Percentiles rank a stretch among this genome's conserved stretches.
These are phyloP conservation scores for Aaosphaeria pasadenensis DNA, from an alignment of 2,329 filamentous ascomycete species.

Conservation along the genomic window DNA sequence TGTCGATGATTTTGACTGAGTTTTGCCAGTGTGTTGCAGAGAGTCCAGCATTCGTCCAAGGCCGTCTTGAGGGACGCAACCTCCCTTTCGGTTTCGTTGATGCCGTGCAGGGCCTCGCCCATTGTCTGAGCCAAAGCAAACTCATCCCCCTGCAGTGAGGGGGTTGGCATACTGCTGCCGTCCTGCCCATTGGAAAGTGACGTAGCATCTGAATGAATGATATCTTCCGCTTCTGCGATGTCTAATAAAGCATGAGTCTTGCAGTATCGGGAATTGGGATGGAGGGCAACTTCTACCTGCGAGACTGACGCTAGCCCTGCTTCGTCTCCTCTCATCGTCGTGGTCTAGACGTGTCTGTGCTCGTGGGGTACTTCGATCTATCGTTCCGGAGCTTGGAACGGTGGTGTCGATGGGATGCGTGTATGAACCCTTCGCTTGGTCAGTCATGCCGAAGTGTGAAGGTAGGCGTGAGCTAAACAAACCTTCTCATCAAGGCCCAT, in stretches of 20 bases:
- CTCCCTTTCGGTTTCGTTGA: conserved; percentile 60
- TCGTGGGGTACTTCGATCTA: conserved; percentile 72
- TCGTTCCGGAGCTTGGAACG: conserved; percentile 47
- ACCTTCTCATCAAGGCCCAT: conserved; percentile 37
- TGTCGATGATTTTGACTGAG: conserved; percentile 81
- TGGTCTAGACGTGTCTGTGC: conserved; percentile 81
- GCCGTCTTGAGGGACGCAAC: conserved; percentile 69
- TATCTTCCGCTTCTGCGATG: conserved; percentile 46
- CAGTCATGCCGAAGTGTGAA: conserved; percentile 21
- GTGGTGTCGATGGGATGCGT: conserved; percentile 75
- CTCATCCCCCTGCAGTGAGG: conserved; percentile 25
- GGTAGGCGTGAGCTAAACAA: conserved; percentile 21
- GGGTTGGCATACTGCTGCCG: conserved; percentile 24
- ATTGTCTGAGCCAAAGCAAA: conserved; percentile 32
- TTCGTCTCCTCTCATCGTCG: conserved; percentile 52
- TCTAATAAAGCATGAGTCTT: conserved; percentile 32
- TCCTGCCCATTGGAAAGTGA: conserved; percentile 32
- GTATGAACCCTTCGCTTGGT: conserved; percentile 38
- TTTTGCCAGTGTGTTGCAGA: conserved; percentile 86
- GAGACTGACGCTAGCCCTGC: conserved; percentile 67
- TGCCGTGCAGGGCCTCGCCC: conserved; percentile 54
- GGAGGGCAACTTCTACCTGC: conserved; percentile 57
- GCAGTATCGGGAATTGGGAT: not conserved
- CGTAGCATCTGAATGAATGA: conserved; percentile 23
- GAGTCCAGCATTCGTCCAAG: conserved; percentile 84